phyloP scores from a whole-genome alignment of 768 basidiomycete species.

The Amylocystis lapponica region DNA sequence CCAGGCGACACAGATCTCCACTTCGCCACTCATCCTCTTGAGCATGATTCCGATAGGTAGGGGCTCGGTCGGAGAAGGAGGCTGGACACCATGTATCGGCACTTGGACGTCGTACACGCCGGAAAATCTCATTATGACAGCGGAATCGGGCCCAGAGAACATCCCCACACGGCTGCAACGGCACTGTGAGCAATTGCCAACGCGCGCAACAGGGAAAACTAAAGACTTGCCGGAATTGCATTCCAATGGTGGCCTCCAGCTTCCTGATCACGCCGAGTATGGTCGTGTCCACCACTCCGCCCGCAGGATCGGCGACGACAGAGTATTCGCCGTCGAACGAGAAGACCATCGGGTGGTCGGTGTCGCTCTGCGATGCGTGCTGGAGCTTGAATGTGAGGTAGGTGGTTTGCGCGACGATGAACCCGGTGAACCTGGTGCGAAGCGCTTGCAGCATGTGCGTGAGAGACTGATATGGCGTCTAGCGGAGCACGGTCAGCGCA shows the following conservation, averaged over 20 bases:
- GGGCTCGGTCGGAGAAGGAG: neutral
- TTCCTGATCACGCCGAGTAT: slow-evolving; percentile 17
- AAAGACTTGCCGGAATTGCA: slow-evolving; percentile 27
- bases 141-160: slow-evolving; percentile 6
- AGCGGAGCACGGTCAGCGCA: too few species aligned
- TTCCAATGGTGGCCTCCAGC: slow-evolving; percentile 23
- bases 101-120: slow-evolving; percentile 6
- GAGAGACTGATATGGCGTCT: slow-evolving; percentile 18
- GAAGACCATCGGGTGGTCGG: slow-evolving; percentile 23
- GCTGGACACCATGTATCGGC: slow-evolving; percentile 3
- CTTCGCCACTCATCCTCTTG: slow-evolving; percentile 47
- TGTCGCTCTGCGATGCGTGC: neutral
- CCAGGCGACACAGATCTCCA: slow-evolving; percentile 46
- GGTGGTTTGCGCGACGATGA: slow-evolving; percentile 13
- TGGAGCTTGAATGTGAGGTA: slow-evolving; percentile 17
- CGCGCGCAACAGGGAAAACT: neutral
- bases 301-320: slow-evolving; percentile 35
- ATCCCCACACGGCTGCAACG: slow-evolving; percentile 4
- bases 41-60: neutral
- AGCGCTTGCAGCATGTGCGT: slow-evolving; percentile 10
- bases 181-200: neutral
- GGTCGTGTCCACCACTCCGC: slow-evolving; percentile 20
- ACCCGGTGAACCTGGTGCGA: slow-evolving; percentile 12
- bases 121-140: slow-evolving; percentile 8
- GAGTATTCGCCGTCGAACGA: slow-evolving; percentile 49